These are phyloP conservation scores for Actinidia polygama DNA, from an alignment of 179 eudicot genomes.

Conservation along the genomic window DNA sequence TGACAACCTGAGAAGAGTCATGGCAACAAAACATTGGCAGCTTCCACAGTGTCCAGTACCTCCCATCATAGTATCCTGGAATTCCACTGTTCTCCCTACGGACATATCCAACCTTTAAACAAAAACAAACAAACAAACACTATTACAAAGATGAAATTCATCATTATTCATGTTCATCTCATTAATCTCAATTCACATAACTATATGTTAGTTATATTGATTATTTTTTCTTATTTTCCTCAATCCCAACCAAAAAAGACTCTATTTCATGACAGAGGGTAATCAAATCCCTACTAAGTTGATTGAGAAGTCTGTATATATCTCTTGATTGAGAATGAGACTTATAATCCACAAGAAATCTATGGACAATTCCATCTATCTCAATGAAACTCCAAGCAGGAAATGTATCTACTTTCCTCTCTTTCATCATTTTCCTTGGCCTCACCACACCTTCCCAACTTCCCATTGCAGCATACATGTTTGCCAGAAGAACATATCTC, in stretches of 20 bases:
- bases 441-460: conserved; percentile 34
- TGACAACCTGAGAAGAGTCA: conserved; percentile 54
- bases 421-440: conserved; percentile 36
- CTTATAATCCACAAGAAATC: conserved; percentile 32
- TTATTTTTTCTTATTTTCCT: too few species aligned
- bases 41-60: conserved; percentile 80
- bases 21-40: conserved; percentile 73
- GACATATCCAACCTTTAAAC: conserved; percentile 44
- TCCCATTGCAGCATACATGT: conserved; percentile 39
- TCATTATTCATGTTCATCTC: too few species aligned
- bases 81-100: conserved; percentile 54
- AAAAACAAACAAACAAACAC: not conserved
- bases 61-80: conserved; percentile 81
- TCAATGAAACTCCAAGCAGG: conserved; percentile 43
- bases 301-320: conserved; percentile 22
- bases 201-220: too few species aligned
- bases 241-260: too few species aligned
- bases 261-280: not conserved
- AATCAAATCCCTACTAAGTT: conserved; percentile 20
- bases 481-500: conserved; percentile 38
- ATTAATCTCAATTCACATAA: too few species aligned
- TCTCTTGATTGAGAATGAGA: conserved; percentile 26
- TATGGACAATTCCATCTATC: conserved; percentile 34
- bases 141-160: too few species aligned
- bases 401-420: conserved; percentile 23